Conservation (phyloP, 1,284 basidiomycete genomes). For the Apiotrichum domesticum region DNA sequence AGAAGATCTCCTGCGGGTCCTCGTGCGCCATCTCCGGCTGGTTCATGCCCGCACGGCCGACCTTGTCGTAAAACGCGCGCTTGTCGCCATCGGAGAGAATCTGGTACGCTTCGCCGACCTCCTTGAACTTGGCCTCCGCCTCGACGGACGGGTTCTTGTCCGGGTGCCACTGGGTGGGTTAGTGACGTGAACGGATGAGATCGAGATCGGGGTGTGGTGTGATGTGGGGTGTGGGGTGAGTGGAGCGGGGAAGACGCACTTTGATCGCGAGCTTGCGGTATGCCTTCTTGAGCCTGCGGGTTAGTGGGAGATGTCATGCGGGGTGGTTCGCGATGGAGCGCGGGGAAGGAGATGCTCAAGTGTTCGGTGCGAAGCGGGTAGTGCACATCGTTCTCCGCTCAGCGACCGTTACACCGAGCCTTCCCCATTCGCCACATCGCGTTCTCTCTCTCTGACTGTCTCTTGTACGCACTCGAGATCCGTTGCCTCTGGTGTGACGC, state of each 20-base stretch:
- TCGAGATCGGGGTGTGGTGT: no score
- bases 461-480: constrained; percentile 39
- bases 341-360: no score
- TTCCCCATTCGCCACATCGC: no score
- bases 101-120: constrained; percentile 88
- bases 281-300: constrained; percentile 71
- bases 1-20: constrained; percentile 86
- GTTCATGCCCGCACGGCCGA: constrained; percentile 60
- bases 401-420: no score
- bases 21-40: constrained; percentile 45
- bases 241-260: constrained; percentile 49
- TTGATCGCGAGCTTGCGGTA: constrained; percentile 94
- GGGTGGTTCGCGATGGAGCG: no score
- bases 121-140: constrained; percentile 89
- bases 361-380: no score
- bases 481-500: constrained; percentile 40
- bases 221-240: no score
- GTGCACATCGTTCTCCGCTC: no score
- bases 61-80: constrained; percentile 88
- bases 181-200: not conserved
- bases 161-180: constrained; percentile 65
- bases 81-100: constrained; percentile 79
- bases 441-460: no score
- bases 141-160: constrained; percentile 62
- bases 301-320: not conserved